A percentile compares a stretch with the other conserved stretches of the same genome.
phyloP scores from a whole-genome alignment of 2,329 filamentous ascomycete species.

The Apiospora malaysiana region DNA sequence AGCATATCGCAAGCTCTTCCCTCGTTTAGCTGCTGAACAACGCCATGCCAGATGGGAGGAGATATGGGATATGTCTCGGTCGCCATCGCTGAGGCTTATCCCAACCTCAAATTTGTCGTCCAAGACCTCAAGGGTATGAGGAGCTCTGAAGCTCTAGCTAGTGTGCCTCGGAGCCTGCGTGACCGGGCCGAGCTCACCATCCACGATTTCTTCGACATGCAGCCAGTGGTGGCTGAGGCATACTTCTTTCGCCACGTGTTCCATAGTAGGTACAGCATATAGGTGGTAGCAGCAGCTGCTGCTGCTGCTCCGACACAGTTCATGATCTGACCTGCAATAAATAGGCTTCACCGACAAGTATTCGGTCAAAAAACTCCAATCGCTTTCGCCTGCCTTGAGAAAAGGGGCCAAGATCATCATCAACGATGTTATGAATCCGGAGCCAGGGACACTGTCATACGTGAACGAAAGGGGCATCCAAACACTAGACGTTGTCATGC shows the following conservation, averaged over 20 bases:
- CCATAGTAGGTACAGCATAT: conserved; percentile 11
- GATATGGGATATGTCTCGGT: conserved; percentile 25
- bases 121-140: conserved; percentile 37
- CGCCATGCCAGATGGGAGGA: conserved; percentile 16
- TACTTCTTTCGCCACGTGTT: conserved; percentile 20
- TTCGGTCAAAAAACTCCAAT: neutral
- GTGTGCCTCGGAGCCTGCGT: conserved; percentile 20
- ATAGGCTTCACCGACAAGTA: conserved; percentile 9
- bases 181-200: neutral
- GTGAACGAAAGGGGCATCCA: neutral
- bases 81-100: conserved; percentile 25
- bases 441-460: neutral
- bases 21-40: neutral
- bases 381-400: conserved; percentile 10
- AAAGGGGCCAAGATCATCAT: conserved; percentile 18
- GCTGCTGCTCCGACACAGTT: neutral
- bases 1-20: neutral
- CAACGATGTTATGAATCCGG: neutral
- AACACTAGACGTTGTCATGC: conserved; percentile 14
- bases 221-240: conserved; percentile 3
- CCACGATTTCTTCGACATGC: conserved; percentile 12
- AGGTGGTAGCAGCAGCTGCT: neutral
- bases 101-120: conserved; percentile 30
- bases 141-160: conserved; percentile 23
- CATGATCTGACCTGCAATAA: neutral